These are phyloP conservation scores for Ascomycota sp. DNA, from an alignment of 2,329 filamentous ascomycete genomes.

Conservation along the genomic window DNA sequence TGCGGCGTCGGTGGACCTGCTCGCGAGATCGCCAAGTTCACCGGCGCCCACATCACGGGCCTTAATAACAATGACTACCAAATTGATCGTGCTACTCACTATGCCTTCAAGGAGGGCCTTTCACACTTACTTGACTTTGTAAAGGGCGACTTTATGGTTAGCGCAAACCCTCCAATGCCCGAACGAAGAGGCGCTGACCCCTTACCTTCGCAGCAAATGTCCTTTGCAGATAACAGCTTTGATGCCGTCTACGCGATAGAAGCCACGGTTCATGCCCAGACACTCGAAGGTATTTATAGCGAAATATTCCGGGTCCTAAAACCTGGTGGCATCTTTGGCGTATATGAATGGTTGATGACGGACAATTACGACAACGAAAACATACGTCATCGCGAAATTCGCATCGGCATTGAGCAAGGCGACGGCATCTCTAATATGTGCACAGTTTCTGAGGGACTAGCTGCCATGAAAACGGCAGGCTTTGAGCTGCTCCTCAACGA, in stretches of 20 bases:
- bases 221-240: conserved; percentile 75
- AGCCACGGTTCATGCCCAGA: conserved; percentile 84
- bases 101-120: conserved; percentile 63
- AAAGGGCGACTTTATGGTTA: conserved; percentile 88
- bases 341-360: conserved; percentile 99
- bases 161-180: conserved; percentile 1
- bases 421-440: conserved; percentile 98
- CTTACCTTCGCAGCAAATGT: conserved; percentile 37
- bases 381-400: conserved; percentile 66
- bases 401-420: conserved; percentile 83
- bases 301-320: conserved; percentile 91
- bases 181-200: too few species aligned
- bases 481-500: conserved; percentile 69
- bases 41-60: conserved; percentile 68
- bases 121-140: conserved; percentile 61
- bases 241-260: conserved; percentile 95
- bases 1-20: conserved; percentile 93
- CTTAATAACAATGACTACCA: conserved; percentile 99
- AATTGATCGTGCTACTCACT: conserved; percentile 74
- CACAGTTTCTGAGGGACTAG: conserved; percentile 55
- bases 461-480: conserved; percentile 67
- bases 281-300: conserved; percentile 73
- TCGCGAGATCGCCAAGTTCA: conserved; percentile 89
- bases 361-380: conserved; percentile 82
- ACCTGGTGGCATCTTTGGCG: conserved; percentile 83